Base-by-base conservation (phyloP, 805 yeast species). In the Suhomyces xylopsoci region DNA sequence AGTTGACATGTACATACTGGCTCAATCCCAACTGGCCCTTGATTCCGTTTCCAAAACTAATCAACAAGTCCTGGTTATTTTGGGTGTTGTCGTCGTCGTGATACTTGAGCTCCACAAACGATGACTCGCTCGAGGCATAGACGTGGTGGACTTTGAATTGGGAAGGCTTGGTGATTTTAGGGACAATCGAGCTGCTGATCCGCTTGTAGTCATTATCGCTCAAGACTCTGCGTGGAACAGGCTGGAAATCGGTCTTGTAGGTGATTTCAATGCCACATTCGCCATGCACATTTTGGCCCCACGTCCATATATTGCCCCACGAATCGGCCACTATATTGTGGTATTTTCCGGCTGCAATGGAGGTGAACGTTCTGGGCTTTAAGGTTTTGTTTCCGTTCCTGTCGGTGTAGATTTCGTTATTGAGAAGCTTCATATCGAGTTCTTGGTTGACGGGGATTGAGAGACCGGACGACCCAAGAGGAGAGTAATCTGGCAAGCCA, bases 21-120 rank as follows among this genome's bases (percentile, higher is more conserved):
- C 90, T 90, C 45, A 81, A 80, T 22, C 97, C 99, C 51, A 91
- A 74, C 69, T 90, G 96, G 15, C 98, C 99, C 61, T 81, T 79
- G 49, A 87, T 66, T 5, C 97, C 97, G 62, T 84, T 84, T 19
- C 99, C 99, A 73, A 91, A 85, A 2, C 90, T 77, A 57, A 87
- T 75, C 47, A 80, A 48, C 25, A 72, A 40, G 49, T 60, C 59
- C 32, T 63, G 62, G 25, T 48, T 30, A 14, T 54, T 51, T 40
- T 56, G 51, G n/a, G 52, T 54, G 17, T 41, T 44, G 7, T 47
- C 56, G 17, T 59, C 62, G 12, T 62, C 55, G 12, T 60, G 59
- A 26, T 51, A 54, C 25, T 65, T 66, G 45, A 77, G 50, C 26
- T 64, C 61, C 40, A 74, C 50, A 52, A 61, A 70, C 3, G 75